Percentiles rank a stretch among this genome's conserved stretches.
These are phyloP conservation scores for Lithospermum erythrorhizon DNA, from an alignment of 257 asterid genomes.

Conservation along the genomic window DNA sequence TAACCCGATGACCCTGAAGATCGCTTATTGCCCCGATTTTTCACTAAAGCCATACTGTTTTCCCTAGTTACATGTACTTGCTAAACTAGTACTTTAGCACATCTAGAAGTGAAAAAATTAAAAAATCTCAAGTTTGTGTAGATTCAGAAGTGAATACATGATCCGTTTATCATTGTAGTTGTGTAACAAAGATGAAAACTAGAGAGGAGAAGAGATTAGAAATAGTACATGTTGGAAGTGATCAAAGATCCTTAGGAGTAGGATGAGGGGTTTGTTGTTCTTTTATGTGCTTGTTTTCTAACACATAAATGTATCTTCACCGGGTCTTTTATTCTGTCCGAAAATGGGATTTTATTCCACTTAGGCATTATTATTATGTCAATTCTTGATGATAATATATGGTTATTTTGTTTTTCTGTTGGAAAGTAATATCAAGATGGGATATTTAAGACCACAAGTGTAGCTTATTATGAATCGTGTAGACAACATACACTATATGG, in stretches of 20 bases:
- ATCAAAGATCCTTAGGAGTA: slow-evolving; percentile 61
- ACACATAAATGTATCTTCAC: background rate
- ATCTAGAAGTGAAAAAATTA: background rate
- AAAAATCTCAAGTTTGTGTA: background rate
- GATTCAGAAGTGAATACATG: background rate
- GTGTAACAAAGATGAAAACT: slow-evolving; percentile 9
- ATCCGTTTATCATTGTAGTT: slow-evolving; percentile 10
- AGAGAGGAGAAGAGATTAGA: slow-evolving; percentile 4
- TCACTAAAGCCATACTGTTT: slow-evolving; percentile 31
- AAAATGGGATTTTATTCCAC: background rate
- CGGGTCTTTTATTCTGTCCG: background rate
- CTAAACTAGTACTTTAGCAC: background rate
- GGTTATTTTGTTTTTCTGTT: no score
- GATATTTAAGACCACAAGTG: no score
- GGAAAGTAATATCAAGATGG: no score
- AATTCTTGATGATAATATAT: no score
- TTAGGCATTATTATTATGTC: no score
- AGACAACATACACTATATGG: no score
- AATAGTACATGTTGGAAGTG: slow-evolving; percentile 16
- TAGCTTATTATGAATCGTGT: no score
- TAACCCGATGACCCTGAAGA: slow-evolving; percentile 27
- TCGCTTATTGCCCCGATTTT: slow-evolving; percentile 41
- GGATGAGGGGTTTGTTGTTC: slow-evolving; percentile 47
- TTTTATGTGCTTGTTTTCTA: background rate
- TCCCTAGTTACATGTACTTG: slow-evolving; percentile 11